Conservation (phyloP, 495 filamentous ascomycete species). For the Tirmania nivea region DNA sequence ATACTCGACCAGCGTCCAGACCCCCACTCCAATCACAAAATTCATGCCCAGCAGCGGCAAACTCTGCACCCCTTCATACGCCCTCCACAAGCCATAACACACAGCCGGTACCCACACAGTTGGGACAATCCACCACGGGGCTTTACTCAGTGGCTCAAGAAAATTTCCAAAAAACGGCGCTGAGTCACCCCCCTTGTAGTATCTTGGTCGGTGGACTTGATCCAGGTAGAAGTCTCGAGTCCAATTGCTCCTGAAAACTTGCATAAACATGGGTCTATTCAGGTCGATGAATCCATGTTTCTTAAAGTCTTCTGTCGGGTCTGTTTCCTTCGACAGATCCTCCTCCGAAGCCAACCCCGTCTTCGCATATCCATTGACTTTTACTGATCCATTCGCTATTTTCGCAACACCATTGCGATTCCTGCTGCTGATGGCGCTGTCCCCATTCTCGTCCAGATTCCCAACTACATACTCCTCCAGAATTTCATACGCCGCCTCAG, state of each 20-base stretch:
- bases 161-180: constrained; percentile 96
- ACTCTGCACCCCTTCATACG: constrained; percentile 34
- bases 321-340: constrained; percentile 70
- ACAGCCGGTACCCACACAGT: constrained; percentile 66
- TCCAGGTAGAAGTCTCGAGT: constrained; percentile 85
- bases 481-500: constrained; percentile 81
- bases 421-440: constrained; percentile 4
- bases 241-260: constrained; percentile 78
- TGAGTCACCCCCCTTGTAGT: constrained; percentile 80
- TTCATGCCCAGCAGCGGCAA: constrained; percentile 24
- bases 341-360: constrained; percentile 75
- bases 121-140: constrained; percentile 80
- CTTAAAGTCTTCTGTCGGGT: constrained; percentile 49
- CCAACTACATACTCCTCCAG: constrained; percentile 67
- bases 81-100: constrained; percentile 50
- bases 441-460: constrained; percentile 21
- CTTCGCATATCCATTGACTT: constrained; percentile 32
- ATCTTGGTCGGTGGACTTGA: constrained; percentile 82
- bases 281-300: constrained; percentile 87
- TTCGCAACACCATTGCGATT: constrained; percentile 15
- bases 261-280: constrained; percentile 59
- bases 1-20: constrained; percentile 91
- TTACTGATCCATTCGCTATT: constrained; percentile 6
- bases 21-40: constrained; percentile 31
- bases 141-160: constrained; percentile 82